phyloP scores from a whole-genome alignment of 108 stramenopile genomes.

The Skeletonema grethae region DNA sequence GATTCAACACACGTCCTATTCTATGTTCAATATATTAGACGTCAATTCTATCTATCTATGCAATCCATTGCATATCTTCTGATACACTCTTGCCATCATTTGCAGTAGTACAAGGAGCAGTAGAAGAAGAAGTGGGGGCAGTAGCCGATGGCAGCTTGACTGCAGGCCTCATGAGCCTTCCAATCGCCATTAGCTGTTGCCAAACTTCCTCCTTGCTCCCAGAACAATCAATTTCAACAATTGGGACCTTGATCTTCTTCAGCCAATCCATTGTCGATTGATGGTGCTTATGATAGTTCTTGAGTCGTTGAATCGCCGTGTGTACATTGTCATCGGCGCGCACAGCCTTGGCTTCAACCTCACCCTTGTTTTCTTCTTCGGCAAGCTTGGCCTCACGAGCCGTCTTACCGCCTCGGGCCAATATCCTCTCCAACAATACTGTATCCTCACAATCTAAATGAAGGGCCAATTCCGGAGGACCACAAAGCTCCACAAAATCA shows the following conservation, averaged over 20 bases:
- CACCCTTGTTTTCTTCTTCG: slow-evolving; percentile 2
- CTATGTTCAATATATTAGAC: neutral
- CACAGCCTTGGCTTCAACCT: neutral
- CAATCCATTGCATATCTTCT: slow-evolving; percentile 25
- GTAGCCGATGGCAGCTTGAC: slow-evolving; percentile 23
- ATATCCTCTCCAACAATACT: slow-evolving; percentile 71
- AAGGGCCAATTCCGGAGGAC: slow-evolving; percentile 76
- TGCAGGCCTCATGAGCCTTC: slow-evolving; percentile 54
- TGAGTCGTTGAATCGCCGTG: slow-evolving; percentile 73
- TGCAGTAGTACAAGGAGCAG: neutral
- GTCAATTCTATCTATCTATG: neutral
- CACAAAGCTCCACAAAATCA: slow-evolving; percentile 72
- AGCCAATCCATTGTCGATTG: slow-evolving; percentile 73
- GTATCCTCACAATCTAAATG: slow-evolving; percentile 84
- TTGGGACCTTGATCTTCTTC: slow-evolving; percentile 71
- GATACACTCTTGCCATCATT: neutral
- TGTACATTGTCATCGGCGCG: slow-evolving; percentile 79
- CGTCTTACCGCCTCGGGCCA: slow-evolving; percentile 43
- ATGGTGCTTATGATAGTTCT: slow-evolving; percentile 79
- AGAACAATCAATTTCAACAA: slow-evolving; percentile 80
- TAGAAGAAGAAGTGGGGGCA: neutral
- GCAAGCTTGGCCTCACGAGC: slow-evolving; percentile 36
- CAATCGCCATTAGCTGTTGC: slow-evolving; percentile 78
- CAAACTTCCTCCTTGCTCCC: slow-evolving; percentile 75
- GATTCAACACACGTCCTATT: neutral